These are phyloP conservation scores for Uronychia setigera DNA, from an alignment of 73 alveolate species.

Conservation along the genomic window DNA sequence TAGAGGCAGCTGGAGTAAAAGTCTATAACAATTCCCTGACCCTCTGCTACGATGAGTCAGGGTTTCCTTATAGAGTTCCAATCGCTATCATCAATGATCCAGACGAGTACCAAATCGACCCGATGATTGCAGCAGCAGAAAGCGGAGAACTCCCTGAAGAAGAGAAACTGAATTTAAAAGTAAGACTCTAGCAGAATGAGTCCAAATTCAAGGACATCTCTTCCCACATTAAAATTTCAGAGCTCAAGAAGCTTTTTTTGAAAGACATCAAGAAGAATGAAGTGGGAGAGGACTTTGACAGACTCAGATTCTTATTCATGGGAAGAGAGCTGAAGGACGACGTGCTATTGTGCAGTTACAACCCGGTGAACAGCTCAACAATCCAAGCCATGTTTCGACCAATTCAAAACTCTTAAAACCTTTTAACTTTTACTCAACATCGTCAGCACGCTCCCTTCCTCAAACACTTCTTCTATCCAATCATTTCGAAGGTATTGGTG, in stretches of 20 bases:
- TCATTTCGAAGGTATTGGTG: background rate
- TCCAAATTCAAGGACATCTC: background rate
- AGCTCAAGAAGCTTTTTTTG: background rate
- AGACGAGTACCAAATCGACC: constrained; percentile 21
- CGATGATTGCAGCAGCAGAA: background rate
- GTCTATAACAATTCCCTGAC: constrained; percentile 45
- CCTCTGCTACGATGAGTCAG: constrained; percentile 39
- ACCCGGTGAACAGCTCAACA: constrained; percentile 35
- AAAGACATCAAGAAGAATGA: background rate
- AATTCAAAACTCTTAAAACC: background rate
- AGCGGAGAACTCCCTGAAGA: constrained; percentile 22
- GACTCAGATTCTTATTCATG: constrained; percentile 28
- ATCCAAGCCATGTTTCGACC: constrained; percentile 50
- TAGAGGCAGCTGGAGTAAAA: constrained; percentile 45
- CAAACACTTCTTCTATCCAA: background rate
- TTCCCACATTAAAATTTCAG: background rate
- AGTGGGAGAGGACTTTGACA: background rate
- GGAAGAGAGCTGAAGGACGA: constrained; percentile 60
- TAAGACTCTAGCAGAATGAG: constrained; percentile 3
- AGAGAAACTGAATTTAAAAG: background rate
- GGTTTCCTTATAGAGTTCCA: constrained; percentile 61
- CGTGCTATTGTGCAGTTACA: constrained; percentile 31
- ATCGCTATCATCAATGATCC: constrained; percentile 65
- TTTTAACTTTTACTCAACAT: too few relatives aligned
- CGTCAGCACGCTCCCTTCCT: too few relatives aligned